Evolutionary conservation across 768 basidiomycete species (phyloP).

Genomic region (Termitomyces titanicus): DNA sequence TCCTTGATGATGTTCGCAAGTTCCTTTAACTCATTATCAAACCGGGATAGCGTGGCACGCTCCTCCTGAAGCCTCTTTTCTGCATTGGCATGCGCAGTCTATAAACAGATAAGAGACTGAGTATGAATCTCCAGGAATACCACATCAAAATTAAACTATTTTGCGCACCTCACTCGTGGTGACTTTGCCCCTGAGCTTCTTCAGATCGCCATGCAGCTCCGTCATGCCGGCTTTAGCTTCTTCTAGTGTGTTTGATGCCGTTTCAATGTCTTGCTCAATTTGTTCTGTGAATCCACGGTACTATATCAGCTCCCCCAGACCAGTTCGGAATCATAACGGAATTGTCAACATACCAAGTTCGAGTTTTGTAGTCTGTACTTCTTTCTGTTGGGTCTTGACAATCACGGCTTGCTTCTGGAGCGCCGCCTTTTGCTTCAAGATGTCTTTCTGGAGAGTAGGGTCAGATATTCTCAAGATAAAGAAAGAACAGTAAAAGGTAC

Average conservation of each 20-base stretch:
- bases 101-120: not conserved
- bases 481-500: slow-evolving; percentile 33
- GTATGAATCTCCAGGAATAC: not conserved
- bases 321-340: not conserved
- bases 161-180: slow-evolving; percentile 40
- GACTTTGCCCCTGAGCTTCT: slow-evolving; percentile 50
- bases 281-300: slow-evolving; percentile 56
- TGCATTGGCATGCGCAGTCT: slow-evolving; percentile 61
- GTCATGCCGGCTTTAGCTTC: slow-evolving; percentile 44
- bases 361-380: slow-evolving; percentile 79
- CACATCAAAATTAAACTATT: not conserved
- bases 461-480: not conserved
- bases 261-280: slow-evolving; percentile 68
- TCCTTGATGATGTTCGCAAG: slow-evolving; percentile 80
- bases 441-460: slow-evolving; percentile 52
- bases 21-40: slow-evolving; percentile 83
- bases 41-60: slow-evolving; percentile 80
- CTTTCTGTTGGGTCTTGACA: slow-evolving; percentile 87
- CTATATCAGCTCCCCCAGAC: not conserved
- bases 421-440: slow-evolving; percentile 75
- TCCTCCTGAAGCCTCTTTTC: slow-evolving; percentile 78
- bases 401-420: slow-evolving; percentile 77
- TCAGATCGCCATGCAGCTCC: slow-evolving; percentile 60
- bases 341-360: slow-evolving; percentile 63
- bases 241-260: slow-evolving; percentile 38